These are phyloP conservation scores for Haplosporangium gracile DNA, from an alignment of 192 early-diverging fungal species.

Conservation along the genomic window DNA sequence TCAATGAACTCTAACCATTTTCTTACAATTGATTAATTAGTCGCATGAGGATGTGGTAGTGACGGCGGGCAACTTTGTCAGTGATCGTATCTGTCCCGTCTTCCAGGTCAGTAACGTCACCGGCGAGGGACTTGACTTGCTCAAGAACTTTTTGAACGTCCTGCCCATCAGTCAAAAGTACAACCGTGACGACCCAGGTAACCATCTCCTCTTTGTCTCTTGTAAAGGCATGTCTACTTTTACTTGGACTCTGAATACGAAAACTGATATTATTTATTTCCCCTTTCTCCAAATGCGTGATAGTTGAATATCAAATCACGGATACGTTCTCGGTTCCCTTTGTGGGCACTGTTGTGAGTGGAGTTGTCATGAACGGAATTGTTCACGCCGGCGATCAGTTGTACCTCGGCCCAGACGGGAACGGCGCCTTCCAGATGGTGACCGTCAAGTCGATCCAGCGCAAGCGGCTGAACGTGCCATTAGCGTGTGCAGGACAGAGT, in stretches of 20 bases:
- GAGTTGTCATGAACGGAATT: slow-evolving; percentile 79
- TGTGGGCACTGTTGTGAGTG: slow-evolving; percentile 92
- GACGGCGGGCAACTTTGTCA: slow-evolving; percentile 85
- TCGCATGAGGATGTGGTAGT: slow-evolving; percentile 81
- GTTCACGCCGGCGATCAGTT: slow-evolving; percentile 87
- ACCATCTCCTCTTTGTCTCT: not conserved
- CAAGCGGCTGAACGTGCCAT: slow-evolving; percentile 84
- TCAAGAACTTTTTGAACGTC: slow-evolving; percentile 89
- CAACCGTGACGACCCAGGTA: slow-evolving; percentile 57
- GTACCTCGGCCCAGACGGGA: slow-evolving; percentile 87
- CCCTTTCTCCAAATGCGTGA: not conserved
- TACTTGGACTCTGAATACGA: not conserved
- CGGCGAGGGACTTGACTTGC: slow-evolving; percentile 79
- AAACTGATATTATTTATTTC: not conserved
- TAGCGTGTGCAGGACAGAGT: slow-evolving; percentile 86
- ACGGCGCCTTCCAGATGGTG: slow-evolving; percentile 84
- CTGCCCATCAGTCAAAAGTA: slow-evolving; percentile 76
- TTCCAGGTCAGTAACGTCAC: slow-evolving; percentile 95
- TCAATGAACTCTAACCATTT: not conserved
- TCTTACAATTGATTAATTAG: not conserved
- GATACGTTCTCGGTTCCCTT: slow-evolving; percentile 94
- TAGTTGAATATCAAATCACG: slow-evolving; percentile 87
- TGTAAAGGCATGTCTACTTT: too few relatives aligned
- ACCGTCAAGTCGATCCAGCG: slow-evolving; percentile 90
- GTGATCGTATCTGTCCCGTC: slow-evolving; percentile 93